Evolutionary conservation across 805 yeast genomes (phyloP).

Genomic region (Citeromyces nyonsensis): DNA sequence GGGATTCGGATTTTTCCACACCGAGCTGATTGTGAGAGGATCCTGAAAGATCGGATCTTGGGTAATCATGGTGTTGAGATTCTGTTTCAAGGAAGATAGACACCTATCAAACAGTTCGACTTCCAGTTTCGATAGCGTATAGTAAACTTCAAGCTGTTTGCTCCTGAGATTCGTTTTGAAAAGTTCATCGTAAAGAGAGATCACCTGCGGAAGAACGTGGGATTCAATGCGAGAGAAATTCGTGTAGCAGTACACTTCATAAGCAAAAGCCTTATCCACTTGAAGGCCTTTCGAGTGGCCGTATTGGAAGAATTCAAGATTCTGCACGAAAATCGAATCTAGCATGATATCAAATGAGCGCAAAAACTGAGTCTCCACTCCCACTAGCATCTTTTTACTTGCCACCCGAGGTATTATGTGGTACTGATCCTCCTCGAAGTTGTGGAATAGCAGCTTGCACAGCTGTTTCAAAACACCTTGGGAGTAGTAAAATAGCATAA

Average conservation of each 20-base stretch:
- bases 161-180: constrained; percentile 29
- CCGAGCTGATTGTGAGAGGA: not conserved
- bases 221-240: constrained; percentile 33
- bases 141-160: constrained; percentile 25
- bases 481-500: constrained; percentile 21
- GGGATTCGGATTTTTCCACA: constrained; percentile 21
- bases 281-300: constrained; percentile 2
- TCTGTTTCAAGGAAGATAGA: constrained; percentile 28
- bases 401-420: constrained; percentile 13
- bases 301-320: constrained; percentile 16
- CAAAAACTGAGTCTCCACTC: constrained; percentile 17
- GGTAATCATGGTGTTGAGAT: constrained; percentile 20
- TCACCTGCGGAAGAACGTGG: constrained; percentile 27
- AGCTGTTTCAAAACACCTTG: constrained; percentile 14
- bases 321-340: constrained; percentile 28
- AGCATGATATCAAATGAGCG: constrained; percentile 16
- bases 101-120: constrained; percentile 36
- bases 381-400: constrained; percentile 9
- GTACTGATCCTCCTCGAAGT: constrained; percentile 4
- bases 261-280: constrained; percentile 19
- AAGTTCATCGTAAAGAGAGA: constrained; percentile 30
- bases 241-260: constrained; percentile 28
- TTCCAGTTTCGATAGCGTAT: constrained; percentile 30
- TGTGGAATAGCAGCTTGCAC: constrained; percentile 3
- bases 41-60: constrained; percentile 22